A percentile compares a stretch with the other conserved stretches of the same genome.
Conservation (phyloP, 495 filamentous ascomycete species). For the Talaromyces liani region DNA sequence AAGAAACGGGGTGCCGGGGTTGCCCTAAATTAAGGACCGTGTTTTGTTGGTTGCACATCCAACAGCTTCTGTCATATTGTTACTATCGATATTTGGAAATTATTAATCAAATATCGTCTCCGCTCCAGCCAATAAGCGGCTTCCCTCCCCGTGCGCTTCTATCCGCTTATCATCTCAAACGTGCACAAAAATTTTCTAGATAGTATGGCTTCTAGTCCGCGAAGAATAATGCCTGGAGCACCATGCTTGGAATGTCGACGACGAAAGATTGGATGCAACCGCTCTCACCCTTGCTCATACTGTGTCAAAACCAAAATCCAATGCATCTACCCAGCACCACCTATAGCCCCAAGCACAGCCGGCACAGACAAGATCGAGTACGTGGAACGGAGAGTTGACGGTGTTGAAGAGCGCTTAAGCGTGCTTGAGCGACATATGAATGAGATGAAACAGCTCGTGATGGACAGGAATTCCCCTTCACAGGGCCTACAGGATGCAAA, state of each 20-base stretch:
- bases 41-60: no score
- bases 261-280: slow-evolving; percentile 51
- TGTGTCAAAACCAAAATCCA: slow-evolving; percentile 28
- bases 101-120: slow-evolving; percentile 1
- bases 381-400: slow-evolving; percentile 10
- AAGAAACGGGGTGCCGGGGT: no score
- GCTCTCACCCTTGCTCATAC: slow-evolving; percentile 36
- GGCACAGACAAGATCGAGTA: background rate
- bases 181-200: background rate
- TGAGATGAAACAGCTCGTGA: slow-evolving; percentile 9
- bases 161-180: background rate
- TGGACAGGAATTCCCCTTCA: background rate
- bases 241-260: slow-evolving; percentile 47
- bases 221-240: slow-evolving; percentile 14
- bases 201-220: background rate
- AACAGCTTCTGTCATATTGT: no score
- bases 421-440: slow-evolving; percentile 8
- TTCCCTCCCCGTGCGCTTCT: background rate
- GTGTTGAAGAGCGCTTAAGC: slow-evolving; percentile 10
- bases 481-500: background rate
- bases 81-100: no score
- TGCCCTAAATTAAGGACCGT: no score
- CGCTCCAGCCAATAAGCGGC: slow-evolving; percentile 7
- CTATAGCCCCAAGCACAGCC: background rate
- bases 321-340: slow-evolving; percentile 15